phyloP scores from a whole-genome alignment of 768 basidiomycete genomes.

The Rickenella mellea region DNA sequence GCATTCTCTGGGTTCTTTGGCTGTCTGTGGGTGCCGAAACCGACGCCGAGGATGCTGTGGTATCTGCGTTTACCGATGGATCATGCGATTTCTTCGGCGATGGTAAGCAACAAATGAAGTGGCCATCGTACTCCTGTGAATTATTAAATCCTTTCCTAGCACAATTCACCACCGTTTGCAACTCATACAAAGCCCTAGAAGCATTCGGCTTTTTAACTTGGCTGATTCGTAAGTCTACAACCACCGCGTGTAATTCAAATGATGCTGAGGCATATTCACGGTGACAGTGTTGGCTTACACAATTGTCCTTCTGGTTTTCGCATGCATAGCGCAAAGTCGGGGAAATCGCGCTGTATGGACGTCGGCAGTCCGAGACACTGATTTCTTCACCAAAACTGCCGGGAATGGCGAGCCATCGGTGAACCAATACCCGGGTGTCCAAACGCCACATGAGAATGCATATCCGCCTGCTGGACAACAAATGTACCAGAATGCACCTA shows the following conservation, averaged over 20 bases:
- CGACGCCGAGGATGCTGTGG: conserved; percentile 7
- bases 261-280: background rate
- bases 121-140: no score
- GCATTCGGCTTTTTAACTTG: conserved; percentile 5
- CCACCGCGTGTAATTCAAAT: background rate
- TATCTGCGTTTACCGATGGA: no score
- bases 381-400: background rate
- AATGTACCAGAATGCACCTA: no score
- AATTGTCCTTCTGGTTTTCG: conserved; percentile 1
- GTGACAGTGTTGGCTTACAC: background rate
- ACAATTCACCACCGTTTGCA: conserved; percentile 1
- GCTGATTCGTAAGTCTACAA: conserved; percentile 2
- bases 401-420: no score
- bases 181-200: background rate
- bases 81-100: no score
- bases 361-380: background rate
- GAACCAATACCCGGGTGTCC: no score
- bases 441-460: no score
- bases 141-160: background rate
- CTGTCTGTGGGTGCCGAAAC: conserved; percentile 16
- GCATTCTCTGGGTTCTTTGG: conserved; percentile 21
- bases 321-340: background rate
- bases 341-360: background rate
- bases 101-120: no score
- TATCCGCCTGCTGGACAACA: no score